Conservation (phyloP, 169 alveolate genomes). For the Cystoisospora suis region DNA sequence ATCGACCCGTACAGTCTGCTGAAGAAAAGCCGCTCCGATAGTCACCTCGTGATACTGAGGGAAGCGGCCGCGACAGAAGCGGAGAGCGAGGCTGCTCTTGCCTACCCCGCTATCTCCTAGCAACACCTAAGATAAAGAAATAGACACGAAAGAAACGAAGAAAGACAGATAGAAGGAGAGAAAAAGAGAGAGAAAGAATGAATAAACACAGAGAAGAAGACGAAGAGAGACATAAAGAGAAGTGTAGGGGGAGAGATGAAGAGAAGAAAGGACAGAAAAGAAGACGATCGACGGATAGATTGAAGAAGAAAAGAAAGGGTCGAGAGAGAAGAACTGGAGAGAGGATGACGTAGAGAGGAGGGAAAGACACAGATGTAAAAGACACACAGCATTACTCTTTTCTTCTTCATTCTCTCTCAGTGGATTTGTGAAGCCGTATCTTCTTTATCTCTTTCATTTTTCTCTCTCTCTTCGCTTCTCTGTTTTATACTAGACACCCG, state of each 20-base stretch:
- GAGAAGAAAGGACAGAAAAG: neutral
- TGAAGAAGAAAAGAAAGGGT: conserved; percentile 22
- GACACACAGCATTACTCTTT: too few species aligned
- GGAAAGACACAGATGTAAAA: neutral
- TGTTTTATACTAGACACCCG: too few species aligned
- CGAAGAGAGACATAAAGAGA: neutral
- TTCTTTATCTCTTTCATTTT: too few species aligned
- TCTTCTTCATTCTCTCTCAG: too few species aligned
- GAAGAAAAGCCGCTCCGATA: conserved; percentile 89
- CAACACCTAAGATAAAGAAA: conserved; percentile 71
- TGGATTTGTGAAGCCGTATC: too few species aligned
- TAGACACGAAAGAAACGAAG: neutral
- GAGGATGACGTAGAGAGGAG: neutral
- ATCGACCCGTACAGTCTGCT: conserved; percentile 70
- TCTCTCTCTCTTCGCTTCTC: too few species aligned
- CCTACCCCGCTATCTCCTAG: conserved; percentile 94
- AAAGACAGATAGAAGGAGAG: neutral
- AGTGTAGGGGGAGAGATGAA: neutral
- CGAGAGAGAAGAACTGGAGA: neutral
- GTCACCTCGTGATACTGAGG: conserved; percentile 88
- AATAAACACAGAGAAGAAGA: neutral
- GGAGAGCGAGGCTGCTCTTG: conserved; percentile 87
- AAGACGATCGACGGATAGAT: neutral
- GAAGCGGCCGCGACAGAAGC: conserved; percentile 88
- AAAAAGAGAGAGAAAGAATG: neutral